Evolutionary conservation across 2,329 filamentous ascomycete species (phyloP), one percentile per base, ranked within the genome.

Genomic region (Nothopassalora personata): DNA sequence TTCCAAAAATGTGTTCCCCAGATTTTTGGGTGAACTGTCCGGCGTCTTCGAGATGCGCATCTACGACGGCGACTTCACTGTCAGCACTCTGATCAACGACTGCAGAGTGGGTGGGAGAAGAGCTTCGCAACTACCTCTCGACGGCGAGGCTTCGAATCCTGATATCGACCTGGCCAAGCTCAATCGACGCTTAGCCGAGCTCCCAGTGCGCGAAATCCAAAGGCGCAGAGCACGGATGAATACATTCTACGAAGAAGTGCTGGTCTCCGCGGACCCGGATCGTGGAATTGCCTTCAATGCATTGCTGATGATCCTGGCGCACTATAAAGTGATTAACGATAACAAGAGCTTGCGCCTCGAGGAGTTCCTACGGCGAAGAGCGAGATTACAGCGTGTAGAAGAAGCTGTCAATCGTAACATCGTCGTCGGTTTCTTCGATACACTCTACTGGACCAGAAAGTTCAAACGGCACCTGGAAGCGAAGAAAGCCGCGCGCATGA

Each of bases 311-410:
- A 95, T 96, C 61, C 80, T 99, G 58, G 93, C 95, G 34, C 94
- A 99, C 75, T 96, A 99, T 81, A 99, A 97, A 70, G 91, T 99
- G 70, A 99, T 99, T 73, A 96, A 88, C 66, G 94, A 99, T 75
- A 97, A 88, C 78, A 97, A 97, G 80, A 96, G 91, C 74, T 78
- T 99, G 70, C 91, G 90, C 62, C 83, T 99, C 2, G 94, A 99
- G 70, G 94, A 99, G 72, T 99, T 96, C 73, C 76, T 99, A 58
- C 88, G 93, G 59, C 90, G 95, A 39, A 87, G 93, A 62, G 91
- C 92, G 33, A 86, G 93, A 55, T 81, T 99, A 51, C 93, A 97
- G 73, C 88, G 93, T 61, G 93, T 99, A 1, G 91, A 99, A 68
- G 93, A 99, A 74, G 91, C 94, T 66, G 91, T 97, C 47, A 88